phyloP scores from a whole-genome alignment of 805 yeast species.

The Wickerhamiella siamensis region DNA sequence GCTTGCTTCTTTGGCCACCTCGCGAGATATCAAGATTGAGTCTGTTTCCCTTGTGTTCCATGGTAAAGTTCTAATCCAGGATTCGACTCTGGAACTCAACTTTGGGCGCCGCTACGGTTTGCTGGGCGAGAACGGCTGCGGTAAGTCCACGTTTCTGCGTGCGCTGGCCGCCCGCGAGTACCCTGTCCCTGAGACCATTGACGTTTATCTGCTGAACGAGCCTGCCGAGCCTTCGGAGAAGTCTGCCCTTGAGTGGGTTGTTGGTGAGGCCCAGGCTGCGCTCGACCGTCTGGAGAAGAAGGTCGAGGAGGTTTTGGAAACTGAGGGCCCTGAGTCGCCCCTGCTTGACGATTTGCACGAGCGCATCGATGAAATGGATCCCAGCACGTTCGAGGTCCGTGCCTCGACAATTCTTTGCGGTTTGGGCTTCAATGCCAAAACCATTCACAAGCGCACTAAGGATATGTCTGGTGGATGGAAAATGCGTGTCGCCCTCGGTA shows the following conservation, averaged over 20 bases:
- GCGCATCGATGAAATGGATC: slow-evolving; percentile 91
- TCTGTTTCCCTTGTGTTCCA: slow-evolving; percentile 89
- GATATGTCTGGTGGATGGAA: slow-evolving; percentile 99
- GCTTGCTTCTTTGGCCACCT: slow-evolving; percentile 70
- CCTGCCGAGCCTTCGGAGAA: slow-evolving; percentile 91
- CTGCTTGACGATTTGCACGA: slow-evolving; percentile 80
- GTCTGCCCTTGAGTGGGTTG: slow-evolving; percentile 91
- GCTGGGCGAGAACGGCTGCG: slow-evolving; percentile 97
- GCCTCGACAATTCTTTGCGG: slow-evolving; percentile 93
- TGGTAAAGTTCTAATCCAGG: slow-evolving; percentile 92
- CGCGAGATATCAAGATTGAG: slow-evolving; percentile 85
- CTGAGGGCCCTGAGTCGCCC: slow-evolving; percentile 88
- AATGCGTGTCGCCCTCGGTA: slow-evolving; percentile 98
- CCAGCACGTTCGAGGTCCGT: slow-evolving; percentile 87
- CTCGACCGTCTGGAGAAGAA: slow-evolving; percentile 79
- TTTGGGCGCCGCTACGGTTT: slow-evolving; percentile 96
- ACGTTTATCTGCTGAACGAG: slow-evolving; percentile 85
- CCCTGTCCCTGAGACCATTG: slow-evolving; percentile 86
- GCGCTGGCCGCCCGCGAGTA: slow-evolving; percentile 91
- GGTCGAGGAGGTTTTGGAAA: slow-evolving; percentile 78
- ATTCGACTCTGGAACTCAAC: slow-evolving; percentile 81
- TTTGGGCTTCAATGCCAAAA: slow-evolving; percentile 82
- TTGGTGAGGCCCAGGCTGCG: slow-evolving; percentile 88
- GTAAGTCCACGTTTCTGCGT: slow-evolving; percentile 89
- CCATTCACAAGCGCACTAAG: slow-evolving; percentile 86